These are phyloP conservation scores for Fusarium hainanense DNA, from an alignment of 2,329 filamentous ascomycete species.

Conservation along the genomic window DNA sequence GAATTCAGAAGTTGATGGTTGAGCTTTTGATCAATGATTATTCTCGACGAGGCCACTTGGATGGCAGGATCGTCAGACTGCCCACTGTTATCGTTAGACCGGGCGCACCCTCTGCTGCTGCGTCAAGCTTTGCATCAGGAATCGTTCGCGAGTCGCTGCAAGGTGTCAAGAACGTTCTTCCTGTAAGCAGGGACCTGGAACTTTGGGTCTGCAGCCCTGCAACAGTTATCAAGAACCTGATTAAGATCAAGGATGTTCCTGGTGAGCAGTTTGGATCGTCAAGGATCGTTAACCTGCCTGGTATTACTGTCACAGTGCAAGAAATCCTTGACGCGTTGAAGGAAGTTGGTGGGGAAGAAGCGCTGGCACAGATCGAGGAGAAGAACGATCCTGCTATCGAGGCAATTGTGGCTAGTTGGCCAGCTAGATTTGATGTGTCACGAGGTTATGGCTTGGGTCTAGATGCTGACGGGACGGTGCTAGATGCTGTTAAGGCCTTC, in stretches of 20 bases:
- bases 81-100: slow-evolving; percentile 71
- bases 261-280: slow-evolving; percentile 52
- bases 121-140: slow-evolving; percentile 69
- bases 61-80: slow-evolving; percentile 66
- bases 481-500: slow-evolving; percentile 48
- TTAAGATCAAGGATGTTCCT: slow-evolving; percentile 56
- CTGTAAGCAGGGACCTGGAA: slow-evolving; percentile 58
- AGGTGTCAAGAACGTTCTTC: slow-evolving; percentile 59
- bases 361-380: slow-evolving; percentile 57
- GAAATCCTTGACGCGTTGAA: slow-evolving; percentile 64
- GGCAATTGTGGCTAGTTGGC: slow-evolving; percentile 65
- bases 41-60: slow-evolving; percentile 63
- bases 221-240: slow-evolving; percentile 61
- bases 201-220: slow-evolving; percentile 65
- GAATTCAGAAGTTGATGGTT: slow-evolving; percentile 70
- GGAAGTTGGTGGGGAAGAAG: slow-evolving; percentile 59
- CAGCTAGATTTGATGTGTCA: slow-evolving; percentile 60
- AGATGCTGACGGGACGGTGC: slow-evolving; percentile 55
- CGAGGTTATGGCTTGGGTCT: slow-evolving; percentile 66
- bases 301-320: slow-evolving; percentile 62
- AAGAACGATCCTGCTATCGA: slow-evolving; percentile 59
- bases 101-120: slow-evolving; percentile 69
- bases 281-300: slow-evolving; percentile 63
- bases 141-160: slow-evolving; percentile 68
- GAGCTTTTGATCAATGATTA: slow-evolving; percentile 56